Evolutionary conservation across 768 basidiomycete species (phyloP), one percentile per base, ranked within the genome.

Genomic region (Tylopilus plumbeoviolaceoides): DNA sequence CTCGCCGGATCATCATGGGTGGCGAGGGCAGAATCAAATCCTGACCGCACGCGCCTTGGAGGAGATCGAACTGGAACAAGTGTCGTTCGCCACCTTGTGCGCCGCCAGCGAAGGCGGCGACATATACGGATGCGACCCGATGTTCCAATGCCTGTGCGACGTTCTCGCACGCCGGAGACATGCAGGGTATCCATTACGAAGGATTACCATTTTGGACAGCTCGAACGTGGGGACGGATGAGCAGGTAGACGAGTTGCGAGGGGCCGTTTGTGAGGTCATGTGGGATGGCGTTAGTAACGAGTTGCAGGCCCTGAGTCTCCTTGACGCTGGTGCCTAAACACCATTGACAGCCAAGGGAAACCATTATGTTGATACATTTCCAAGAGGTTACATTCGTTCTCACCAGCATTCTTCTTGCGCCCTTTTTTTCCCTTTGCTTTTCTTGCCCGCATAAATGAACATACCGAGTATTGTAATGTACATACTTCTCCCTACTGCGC

Each of bases 1-100:
- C 30, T 15, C 44, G 11, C 50, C 50, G n/a, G 44, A 39, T 47
- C 36, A 46, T 15, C 50, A 31, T 20, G 50, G 50, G 11, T 51
- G 44, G 50, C 17, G 28, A 39, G 50, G 36, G 36, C 20, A 30
- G 28, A 45, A 39, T 38, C 44, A 39, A 28, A 2, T 8, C 4
- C 18, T 51, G 20, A 10, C 36, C 11, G 36, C 50, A 23, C 44
- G 35, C 20, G 10, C 35, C 23, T 38, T 51, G 50, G 44, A 46
- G 27, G 50, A 39, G 50, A 45, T 45, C 36, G 43, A 45, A 27
- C 35, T 44, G 4, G 35, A 51, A 18, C 25, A 46, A n/a, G 36
- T 51, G 11, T 21, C 21, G 27, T 47, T 51, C 30, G 30, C 44
- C n/a, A 40, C 44, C 6, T 28, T 15, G 10, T 47, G 44, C 21